Conservation (phyloP, 2,329 filamentous ascomycete species). For the Talaromyces sp. region DNA sequence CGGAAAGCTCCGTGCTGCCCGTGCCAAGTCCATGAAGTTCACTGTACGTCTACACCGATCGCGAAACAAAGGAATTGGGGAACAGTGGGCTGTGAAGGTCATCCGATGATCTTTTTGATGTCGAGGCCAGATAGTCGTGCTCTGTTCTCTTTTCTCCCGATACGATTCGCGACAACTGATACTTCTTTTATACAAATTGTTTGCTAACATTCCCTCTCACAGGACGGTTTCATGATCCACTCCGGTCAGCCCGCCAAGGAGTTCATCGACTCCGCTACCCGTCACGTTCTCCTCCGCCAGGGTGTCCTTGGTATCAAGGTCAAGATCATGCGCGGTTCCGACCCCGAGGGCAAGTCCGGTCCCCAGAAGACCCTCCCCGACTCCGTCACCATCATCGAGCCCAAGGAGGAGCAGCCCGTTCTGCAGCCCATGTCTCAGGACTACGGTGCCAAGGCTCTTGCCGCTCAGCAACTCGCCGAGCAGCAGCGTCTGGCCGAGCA, state of each 20-base stretch:
- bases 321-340: conserved; percentile 99
- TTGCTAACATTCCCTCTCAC: conserved; percentile 16
- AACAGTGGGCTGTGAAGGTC: not conserved
- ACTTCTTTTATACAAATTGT: not conserved
- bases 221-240: conserved; percentile 99
- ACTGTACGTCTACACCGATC: conserved; percentile 63
- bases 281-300: conserved; percentile 99
- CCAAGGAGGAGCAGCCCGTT: conserved; percentile 97
- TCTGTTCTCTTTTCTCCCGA: not conserved
- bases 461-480: conserved; percentile 59
- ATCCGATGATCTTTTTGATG: conserved; percentile 8
- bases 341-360: conserved; percentile 98
- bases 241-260: conserved; percentile 99
- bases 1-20: conserved; percentile 97
- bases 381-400: conserved; percentile 99
- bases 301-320: conserved; percentile 99
- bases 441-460: conserved; percentile 90
- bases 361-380: conserved; percentile 97
- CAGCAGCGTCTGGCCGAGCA: conserved; percentile 63
- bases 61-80: not conserved
- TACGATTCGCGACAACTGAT: not conserved
- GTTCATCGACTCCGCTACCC: conserved; percentile 98
- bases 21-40: conserved; percentile 99
- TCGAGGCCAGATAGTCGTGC: not conserved
- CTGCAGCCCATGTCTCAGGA: conserved; percentile 96